Conservation (phyloP, 139 green algal genomes). For the Zygnema cylindricum region DNA sequence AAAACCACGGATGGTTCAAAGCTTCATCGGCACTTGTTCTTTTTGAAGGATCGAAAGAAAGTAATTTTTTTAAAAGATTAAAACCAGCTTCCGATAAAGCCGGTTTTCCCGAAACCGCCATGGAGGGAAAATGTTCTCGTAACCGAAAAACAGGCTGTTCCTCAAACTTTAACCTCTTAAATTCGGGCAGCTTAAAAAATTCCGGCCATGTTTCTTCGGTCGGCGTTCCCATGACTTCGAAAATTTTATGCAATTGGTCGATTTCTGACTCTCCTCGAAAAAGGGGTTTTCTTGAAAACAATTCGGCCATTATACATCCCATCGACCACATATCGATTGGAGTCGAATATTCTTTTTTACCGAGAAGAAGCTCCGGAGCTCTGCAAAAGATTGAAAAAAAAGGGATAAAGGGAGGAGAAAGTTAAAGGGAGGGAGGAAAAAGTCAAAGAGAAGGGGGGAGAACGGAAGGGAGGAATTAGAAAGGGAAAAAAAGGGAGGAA, state of each 20-base stretch:
- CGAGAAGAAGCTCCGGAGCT: slow-evolving; percentile 89
- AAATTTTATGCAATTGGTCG: slow-evolving; percentile 68
- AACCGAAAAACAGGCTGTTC: slow-evolving; percentile 8
- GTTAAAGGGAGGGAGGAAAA: neutral
- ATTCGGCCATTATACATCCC: slow-evolving; percentile 78
- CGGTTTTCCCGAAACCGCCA: slow-evolving; percentile 23
- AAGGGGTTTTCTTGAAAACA: slow-evolving; percentile 71
- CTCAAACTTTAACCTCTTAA: slow-evolving; percentile 31
- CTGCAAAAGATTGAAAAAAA: slow-evolving; percentile 8
- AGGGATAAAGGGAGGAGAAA: neutral
- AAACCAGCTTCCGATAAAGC: slow-evolving; percentile 47
- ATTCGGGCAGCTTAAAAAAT: slow-evolving; percentile 29
- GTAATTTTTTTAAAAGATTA: slow-evolving; percentile 36
- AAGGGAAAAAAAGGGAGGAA: neutral
- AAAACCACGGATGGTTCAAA: slow-evolving; percentile 50
- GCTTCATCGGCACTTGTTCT: slow-evolving; percentile 32
- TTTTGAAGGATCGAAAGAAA: slow-evolving; percentile 33
- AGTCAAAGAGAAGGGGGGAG: no score
- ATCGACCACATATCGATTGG: slow-evolving; percentile 75
- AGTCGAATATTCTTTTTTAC: slow-evolving; percentile 78
- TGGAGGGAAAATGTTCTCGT: slow-evolving; percentile 24
- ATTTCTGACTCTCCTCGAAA: slow-evolving; percentile 84
- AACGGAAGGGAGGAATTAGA: neutral
- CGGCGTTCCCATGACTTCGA: slow-evolving; percentile 62
- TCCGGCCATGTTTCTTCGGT: slow-evolving; percentile 48